Evolutionary conservation across 345 rosid genomes (phyloP).

Genomic region (Gossypium anomalum): DNA sequence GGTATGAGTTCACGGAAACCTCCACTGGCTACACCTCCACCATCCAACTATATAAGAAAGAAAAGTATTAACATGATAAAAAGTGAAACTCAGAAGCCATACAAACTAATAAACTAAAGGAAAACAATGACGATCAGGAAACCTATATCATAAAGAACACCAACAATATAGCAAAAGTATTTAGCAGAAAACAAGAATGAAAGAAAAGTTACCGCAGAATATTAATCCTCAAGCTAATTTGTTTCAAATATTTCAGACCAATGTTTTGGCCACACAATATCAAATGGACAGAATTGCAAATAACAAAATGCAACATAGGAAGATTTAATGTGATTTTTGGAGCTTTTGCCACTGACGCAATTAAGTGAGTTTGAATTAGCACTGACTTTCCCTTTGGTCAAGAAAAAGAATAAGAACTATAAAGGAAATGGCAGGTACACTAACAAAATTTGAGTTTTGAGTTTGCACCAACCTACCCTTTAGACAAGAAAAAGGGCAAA

Average conservation of each 20-base stretch:
- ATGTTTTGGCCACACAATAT: neutral
- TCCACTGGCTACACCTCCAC: constrained; percentile 99
- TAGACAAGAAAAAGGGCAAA: neutral
- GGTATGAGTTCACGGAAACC: constrained; percentile 97
- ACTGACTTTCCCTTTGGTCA: neutral
- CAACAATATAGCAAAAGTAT: neutral
- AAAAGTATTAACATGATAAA: neutral
- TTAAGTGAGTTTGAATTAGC: neutral
- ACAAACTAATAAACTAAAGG: neutral
- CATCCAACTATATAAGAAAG: constrained; percentile 61
- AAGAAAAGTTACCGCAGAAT: neutral
- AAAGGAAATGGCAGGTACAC: neutral
- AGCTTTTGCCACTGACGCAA: neutral
- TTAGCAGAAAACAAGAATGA: neutral
- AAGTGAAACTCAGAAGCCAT: neutral
- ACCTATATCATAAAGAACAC: neutral
- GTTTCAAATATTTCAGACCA: neutral
- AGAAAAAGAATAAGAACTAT: neutral
- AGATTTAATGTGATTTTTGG: neutral
- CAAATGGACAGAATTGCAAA: neutral
- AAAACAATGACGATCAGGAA: neutral
- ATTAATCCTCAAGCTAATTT: neutral
- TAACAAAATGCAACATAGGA: neutral
- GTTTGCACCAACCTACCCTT: neutral
- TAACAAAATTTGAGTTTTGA: neutral